A percentile compares a stretch with the other conserved stretches of the same genome.
These are phyloP conservation scores for Exophiala lecanii-corni DNA, from an alignment of 2,329 filamentous ascomycete genomes.

Conservation along the genomic window DNA sequence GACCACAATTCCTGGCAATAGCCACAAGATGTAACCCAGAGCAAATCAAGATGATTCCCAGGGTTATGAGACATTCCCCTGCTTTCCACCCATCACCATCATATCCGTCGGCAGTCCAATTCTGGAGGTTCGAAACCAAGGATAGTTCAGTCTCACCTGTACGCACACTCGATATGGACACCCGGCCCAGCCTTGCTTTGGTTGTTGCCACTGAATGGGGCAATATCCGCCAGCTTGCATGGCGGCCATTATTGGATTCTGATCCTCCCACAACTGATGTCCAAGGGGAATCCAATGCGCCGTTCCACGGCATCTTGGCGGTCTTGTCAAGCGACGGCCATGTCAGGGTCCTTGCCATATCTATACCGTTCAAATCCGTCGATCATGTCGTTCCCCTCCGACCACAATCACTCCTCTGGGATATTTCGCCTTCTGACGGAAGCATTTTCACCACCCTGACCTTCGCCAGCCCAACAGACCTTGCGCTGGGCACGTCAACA, in stretches of 20 bases:
- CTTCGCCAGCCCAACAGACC: constrained; percentile 53
- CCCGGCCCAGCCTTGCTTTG: constrained; percentile 43
- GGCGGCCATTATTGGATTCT: constrained; percentile 48
- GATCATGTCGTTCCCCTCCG: background rate
- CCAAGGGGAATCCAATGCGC: constrained; percentile 24
- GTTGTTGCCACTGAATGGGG: constrained; percentile 57
- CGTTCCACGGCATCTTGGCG: constrained; percentile 50
- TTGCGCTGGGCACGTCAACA: constrained; percentile 53
- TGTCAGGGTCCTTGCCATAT: constrained; percentile 52
- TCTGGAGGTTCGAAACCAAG: constrained; percentile 52
- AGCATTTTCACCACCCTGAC: constrained; percentile 53
- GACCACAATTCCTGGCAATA: constrained; percentile 54
- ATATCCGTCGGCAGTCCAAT: constrained; percentile 50
- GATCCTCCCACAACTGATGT: constrained; percentile 25
- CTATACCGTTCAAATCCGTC: constrained; percentile 6
- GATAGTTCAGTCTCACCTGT: constrained; percentile 22
- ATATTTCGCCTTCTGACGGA: constrained; percentile 36
- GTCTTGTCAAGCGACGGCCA: constrained; percentile 56
- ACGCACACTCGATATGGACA: constrained; percentile 40
- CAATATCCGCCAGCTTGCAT: constrained; percentile 50
- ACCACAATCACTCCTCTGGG: constrained; percentile 7
- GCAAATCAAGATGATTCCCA: constrained; percentile 32
- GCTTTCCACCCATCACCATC: constrained; percentile 48
- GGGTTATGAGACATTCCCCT: constrained; percentile 30
- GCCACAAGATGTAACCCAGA: constrained; percentile 37